Evolutionary conservation across 345 rosid genomes (phyloP).

Genomic region (Citropsis articulata): DNA sequence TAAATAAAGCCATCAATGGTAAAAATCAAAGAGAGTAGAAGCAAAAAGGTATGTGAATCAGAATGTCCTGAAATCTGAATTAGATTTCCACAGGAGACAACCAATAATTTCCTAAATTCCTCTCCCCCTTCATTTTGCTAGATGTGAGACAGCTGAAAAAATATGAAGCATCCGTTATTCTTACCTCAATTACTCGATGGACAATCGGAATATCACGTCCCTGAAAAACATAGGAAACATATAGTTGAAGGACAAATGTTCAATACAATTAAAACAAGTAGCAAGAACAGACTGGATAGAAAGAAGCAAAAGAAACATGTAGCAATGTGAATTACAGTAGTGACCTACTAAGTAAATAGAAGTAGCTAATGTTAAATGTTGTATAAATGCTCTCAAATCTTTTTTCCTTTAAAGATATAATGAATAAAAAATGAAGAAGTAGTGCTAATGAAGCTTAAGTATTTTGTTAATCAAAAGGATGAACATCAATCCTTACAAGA

Average conservation of each 20-base stretch:
- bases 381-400: not conserved
- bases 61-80: not conserved
- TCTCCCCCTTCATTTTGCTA: not conserved
- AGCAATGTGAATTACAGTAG: not conserved
- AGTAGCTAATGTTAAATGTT: not conserved
- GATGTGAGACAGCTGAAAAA: not conserved
- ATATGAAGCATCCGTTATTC: not conserved
- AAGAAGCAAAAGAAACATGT: not conserved
- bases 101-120: not conserved
- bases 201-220: conserved; percentile 49
- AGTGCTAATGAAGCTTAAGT: not conserved
- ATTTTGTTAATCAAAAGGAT: not conserved
- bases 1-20: not conserved
- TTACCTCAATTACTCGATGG: conserved; percentile 51
- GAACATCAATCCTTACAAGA: not conserved
- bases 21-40: not conserved
- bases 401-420: not conserved
- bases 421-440: not conserved
- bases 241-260: not conserved
- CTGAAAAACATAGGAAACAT: conserved; percentile 17
- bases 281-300: not conserved
- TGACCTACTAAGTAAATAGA: not conserved
- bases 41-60: not conserved
- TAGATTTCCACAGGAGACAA: not conserved
- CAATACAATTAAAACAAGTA: not conserved